phyloP scores from a whole-genome alignment of 2,329 filamentous ascomycete species.

The Fusarium pseudocircinatum region DNA sequence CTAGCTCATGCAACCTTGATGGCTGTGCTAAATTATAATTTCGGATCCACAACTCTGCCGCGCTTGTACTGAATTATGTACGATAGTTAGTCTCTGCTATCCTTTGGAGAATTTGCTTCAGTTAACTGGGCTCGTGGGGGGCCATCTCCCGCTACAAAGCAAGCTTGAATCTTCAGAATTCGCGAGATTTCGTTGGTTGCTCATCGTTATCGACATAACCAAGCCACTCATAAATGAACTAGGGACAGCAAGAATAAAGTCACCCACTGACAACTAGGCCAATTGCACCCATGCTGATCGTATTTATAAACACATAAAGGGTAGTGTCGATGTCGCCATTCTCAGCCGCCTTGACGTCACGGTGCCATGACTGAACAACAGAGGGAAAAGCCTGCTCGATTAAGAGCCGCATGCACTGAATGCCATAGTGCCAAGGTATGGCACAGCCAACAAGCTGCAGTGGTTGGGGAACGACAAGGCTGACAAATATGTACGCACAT shows the following conservation, averaged over 20 bases:
- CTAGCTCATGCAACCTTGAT: background rate
- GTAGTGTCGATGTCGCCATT: background rate
- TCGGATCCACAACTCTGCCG: background rate
- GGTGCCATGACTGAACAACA: background rate
- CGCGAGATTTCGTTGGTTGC: no score
- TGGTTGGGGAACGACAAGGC: background rate
- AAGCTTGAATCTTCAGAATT: no score
- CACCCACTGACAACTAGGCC: background rate
- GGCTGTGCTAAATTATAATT: background rate
- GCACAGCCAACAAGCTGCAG: background rate
- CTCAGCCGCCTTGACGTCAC: background rate
- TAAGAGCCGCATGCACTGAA: background rate
- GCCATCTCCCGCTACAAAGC: no score
- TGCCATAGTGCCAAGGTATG: background rate
- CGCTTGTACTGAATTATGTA: background rate
- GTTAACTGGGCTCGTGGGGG: no score
- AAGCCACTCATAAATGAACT: no score
- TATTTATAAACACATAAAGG: background rate
- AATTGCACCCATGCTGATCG: background rate
- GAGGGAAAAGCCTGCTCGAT: background rate
- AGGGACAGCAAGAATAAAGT: no score
- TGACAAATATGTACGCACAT: background rate
- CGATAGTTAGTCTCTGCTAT: no score
- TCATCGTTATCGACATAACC: no score
- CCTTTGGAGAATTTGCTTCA: no score